These are phyloP conservation scores for Tolypocladium inflatum DNA, from an alignment of 2,329 filamentous ascomycete species.

Conservation along the genomic window DNA sequence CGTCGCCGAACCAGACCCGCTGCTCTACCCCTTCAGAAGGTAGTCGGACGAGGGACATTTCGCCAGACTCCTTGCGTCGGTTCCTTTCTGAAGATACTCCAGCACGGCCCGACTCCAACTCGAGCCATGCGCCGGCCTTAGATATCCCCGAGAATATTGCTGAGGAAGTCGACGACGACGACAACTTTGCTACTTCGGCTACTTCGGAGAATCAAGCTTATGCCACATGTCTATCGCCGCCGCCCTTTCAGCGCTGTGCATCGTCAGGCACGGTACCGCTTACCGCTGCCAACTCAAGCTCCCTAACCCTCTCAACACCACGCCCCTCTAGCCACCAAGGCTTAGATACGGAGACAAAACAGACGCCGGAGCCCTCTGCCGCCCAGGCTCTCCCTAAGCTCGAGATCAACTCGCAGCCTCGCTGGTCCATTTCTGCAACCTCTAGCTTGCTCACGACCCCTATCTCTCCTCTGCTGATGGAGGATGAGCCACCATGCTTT, in stretches of 20 bases:
- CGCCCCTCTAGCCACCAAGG: slow-evolving; percentile 7
- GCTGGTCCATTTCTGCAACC: slow-evolving; percentile 16
- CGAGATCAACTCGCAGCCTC: slow-evolving; percentile 13
- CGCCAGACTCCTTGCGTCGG: slow-evolving; percentile 43
- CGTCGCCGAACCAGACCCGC: background rate
- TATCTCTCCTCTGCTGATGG: slow-evolving; percentile 26
- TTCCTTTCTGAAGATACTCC: slow-evolving; percentile 40
- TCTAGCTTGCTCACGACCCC: slow-evolving; percentile 22
- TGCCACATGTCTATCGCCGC: slow-evolving; percentile 41
- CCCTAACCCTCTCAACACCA: slow-evolving; percentile 13
- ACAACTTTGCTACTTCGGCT: slow-evolving; percentile 50
- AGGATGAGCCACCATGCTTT: slow-evolving; percentile 34
- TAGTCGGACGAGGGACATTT: slow-evolving; percentile 39
- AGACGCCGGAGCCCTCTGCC: slow-evolving; percentile 10
- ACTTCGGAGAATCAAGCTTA: slow-evolving; percentile 33
- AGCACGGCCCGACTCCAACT: slow-evolving; percentile 13
- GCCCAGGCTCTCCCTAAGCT: slow-evolving; percentile 11
- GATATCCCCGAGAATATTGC: slow-evolving; percentile 25
- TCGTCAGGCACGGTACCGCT: slow-evolving; percentile 18
- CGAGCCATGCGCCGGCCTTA: slow-evolving; percentile 19
- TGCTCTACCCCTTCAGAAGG: slow-evolving; percentile 23
- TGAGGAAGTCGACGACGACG: slow-evolving; percentile 43
- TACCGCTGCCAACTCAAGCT: slow-evolving; percentile 12
- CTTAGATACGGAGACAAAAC: slow-evolving; percentile 4
- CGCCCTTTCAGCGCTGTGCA: slow-evolving; percentile 33